A percentile compares a stretch with the other conserved stretches of the same genome.
These are phyloP conservation scores for Vitis hybrid DNA, from an alignment of 177 flowering plant genomes.

Conservation along the genomic window DNA sequence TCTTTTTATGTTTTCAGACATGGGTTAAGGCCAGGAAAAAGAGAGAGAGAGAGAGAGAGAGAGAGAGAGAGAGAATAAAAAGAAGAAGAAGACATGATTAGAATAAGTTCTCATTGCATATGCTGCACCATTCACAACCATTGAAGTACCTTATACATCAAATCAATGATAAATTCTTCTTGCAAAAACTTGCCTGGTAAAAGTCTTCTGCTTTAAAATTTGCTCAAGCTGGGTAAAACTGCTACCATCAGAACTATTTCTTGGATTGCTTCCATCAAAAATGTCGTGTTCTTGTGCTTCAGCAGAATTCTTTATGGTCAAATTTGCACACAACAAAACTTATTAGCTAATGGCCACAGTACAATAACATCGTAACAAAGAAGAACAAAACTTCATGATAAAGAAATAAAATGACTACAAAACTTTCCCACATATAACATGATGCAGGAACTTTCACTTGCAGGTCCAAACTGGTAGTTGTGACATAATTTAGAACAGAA, in stretches of 20 bases:
- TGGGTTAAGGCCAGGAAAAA: no score
- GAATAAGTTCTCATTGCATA: no score
- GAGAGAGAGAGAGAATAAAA: no score
- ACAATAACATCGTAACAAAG: background rate
- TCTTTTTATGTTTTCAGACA: no score
- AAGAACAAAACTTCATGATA: background rate
- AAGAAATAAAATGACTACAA: background rate
- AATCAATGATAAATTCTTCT: no score
- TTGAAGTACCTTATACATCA: no score
- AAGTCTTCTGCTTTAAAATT: conserved; percentile 62
- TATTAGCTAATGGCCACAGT: background rate
- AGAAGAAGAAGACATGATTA: no score
- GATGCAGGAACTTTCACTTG: no score
- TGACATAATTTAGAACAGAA: no score
- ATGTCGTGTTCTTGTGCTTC: conserved; percentile 13
- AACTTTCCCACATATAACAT: no score
- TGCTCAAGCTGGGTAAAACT: conserved; percentile 52
- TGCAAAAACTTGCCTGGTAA: conserved; percentile 57
- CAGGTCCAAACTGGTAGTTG: no score
- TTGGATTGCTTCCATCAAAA: conserved; percentile 14
- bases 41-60: no score
- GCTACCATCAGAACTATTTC: conserved; percentile 15
- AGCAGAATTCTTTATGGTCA: conserved; percentile 18
- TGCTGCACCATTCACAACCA: background rate
- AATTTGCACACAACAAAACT: conserved; percentile 1